Percentiles rank a stretch among this genome's conserved stretches.
Evolutionary conservation across 1,139 yeast species (phyloP).

Genomic region (Geotrichum cucujoidarum): DNA sequence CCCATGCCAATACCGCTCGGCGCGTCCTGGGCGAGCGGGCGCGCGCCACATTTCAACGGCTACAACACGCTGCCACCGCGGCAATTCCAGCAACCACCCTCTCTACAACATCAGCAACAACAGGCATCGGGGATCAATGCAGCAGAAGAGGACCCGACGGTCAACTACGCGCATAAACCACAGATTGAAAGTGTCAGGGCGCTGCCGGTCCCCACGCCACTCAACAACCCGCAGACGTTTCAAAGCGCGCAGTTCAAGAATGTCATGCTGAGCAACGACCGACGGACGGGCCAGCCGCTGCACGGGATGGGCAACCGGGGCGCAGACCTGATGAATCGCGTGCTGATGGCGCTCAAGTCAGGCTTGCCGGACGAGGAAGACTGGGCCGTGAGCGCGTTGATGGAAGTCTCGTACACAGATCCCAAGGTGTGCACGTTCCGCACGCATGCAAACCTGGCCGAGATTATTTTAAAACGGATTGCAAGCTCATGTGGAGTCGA

Average conservation of each 20-base stretch:
- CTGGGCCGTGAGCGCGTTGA: conserved; percentile 61
- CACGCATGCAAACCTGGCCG: conserved; percentile 5
- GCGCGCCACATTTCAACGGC: conserved; percentile 9
- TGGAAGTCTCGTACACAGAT: conserved; percentile 45
- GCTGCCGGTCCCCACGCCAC: conserved; percentile 36
- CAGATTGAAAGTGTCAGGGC: conserved; percentile 23
- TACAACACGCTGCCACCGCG: conserved; percentile 11
- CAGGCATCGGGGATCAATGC: background rate
- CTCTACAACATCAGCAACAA: conserved; percentile 2
- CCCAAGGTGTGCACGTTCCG: conserved; percentile 10
- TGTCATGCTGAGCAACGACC: background rate
- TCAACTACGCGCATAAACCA: conserved; percentile 12
- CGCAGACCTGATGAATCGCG: conserved; percentile 44
- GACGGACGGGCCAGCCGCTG: conserved; percentile 20
- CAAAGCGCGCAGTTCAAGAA: conserved; percentile 28
- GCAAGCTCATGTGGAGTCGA: conserved; percentile 30
- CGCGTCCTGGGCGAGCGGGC: conserved; percentile 6
- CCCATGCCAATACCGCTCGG: no score
- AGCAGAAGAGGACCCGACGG: conserved; percentile 1
- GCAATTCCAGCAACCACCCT: conserved; percentile 8
- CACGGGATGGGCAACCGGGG: conserved; percentile 33
- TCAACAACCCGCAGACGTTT: conserved; percentile 33
- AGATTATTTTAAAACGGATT: background rate
- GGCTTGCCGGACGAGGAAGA: conserved; percentile 56
- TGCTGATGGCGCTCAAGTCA: conserved; percentile 58